Percentiles rank a stretch among this genome's conserved stretches.
phyloP scores from a whole-genome alignment of 2,329 filamentous ascomycete species.

The Colletotrichum higginsianum region DNA sequence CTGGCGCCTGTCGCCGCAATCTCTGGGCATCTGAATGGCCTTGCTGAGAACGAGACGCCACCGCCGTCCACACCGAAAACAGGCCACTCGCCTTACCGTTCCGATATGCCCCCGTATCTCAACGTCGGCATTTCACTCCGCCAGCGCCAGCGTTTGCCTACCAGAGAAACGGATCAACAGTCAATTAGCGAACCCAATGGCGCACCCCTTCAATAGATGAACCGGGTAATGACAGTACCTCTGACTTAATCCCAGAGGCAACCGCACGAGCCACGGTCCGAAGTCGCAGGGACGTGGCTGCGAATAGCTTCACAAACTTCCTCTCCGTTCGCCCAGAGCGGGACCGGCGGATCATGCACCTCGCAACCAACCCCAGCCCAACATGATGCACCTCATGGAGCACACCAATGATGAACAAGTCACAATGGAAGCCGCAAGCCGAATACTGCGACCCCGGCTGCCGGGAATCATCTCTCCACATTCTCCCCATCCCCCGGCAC shows the following conservation, averaged over 20 bases:
- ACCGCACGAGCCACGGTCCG: conserved; percentile 20
- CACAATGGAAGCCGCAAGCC: not conserved
- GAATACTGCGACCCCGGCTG: conserved; percentile 5
- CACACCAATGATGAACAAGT: conserved; percentile 6
- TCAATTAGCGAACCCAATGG: not conserved
- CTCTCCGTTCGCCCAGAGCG: conserved; percentile 41
- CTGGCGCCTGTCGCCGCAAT: conserved; percentile 29
- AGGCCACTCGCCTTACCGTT: conserved; percentile 8
- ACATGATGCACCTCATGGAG: not conserved
- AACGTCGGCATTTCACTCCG: not conserved
- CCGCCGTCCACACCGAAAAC: conserved; percentile 14
- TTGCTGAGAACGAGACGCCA: not conserved
- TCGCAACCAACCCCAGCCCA: conserved; percentile 17
- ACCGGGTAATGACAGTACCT: not conserved
- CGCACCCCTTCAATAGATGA: not conserved
- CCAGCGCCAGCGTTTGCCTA: conserved; percentile 10
- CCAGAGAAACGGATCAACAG: not conserved
- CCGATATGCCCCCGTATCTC: conserved; percentile 8
- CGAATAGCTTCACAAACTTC: conserved; percentile 37
- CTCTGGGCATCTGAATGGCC: conserved; percentile 35
- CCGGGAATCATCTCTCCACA: conserved; percentile 22
- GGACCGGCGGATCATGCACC: conserved; percentile 41
- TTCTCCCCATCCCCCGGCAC: conserved; percentile 5
- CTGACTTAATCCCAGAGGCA: not conserved
- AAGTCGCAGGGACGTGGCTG: conserved; percentile 34